A percentile compares a stretch with the other conserved stretches of the same genome.
These are phyloP conservation scores for Dillenia turbinata DNA, from an alignment of 164 flowering plant genomes.

Conservation along the genomic window DNA sequence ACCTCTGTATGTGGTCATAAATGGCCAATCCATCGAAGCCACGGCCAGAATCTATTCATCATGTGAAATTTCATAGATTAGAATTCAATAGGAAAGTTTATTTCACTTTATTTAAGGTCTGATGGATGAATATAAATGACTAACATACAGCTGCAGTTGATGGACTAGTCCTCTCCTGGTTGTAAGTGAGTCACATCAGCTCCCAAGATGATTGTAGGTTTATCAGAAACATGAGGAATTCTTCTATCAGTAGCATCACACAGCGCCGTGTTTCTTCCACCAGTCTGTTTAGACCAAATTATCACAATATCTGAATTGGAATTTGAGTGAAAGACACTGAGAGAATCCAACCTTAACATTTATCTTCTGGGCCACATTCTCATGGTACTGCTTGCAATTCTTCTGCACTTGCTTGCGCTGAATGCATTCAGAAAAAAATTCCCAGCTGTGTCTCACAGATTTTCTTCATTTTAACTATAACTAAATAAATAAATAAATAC, in stretches of 20 bases:
- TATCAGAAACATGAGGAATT: constrained; percentile 26
- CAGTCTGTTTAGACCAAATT: too few species aligned
- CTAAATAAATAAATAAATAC: too few species aligned
- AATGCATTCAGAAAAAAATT: constrained; percentile 68
- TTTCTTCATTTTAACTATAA: too few species aligned
- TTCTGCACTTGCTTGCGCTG: constrained; percentile 32
- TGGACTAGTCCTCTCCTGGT: constrained; percentile 47
- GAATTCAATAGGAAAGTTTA: too few species aligned
- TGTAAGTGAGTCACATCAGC: constrained; percentile 46
- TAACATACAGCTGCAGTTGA: constrained; percentile 52
- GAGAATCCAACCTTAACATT: constrained; percentile 45
- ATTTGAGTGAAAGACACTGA: too few species aligned
- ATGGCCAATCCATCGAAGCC: constrained; percentile 77
- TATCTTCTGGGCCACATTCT: constrained; percentile 54
- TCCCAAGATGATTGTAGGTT: too few species aligned
- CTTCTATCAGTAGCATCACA: too few species aligned
- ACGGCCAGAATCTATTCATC: constrained; percentile 70
- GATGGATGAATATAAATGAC: too few species aligned
- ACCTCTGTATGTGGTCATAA: constrained; percentile 48
- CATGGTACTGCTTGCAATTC: constrained; percentile 40
- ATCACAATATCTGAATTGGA: too few species aligned
- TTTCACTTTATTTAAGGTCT: too few species aligned
- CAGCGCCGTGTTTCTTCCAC: too few species aligned
- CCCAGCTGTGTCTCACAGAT: constrained; percentile 68
- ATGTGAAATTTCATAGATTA: too few species aligned